Evolutionary conservation across 139 green algal genomes (phyloP), one percentile per base, ranked within the genome.

Genomic region (Asterochloris erici): DNA sequence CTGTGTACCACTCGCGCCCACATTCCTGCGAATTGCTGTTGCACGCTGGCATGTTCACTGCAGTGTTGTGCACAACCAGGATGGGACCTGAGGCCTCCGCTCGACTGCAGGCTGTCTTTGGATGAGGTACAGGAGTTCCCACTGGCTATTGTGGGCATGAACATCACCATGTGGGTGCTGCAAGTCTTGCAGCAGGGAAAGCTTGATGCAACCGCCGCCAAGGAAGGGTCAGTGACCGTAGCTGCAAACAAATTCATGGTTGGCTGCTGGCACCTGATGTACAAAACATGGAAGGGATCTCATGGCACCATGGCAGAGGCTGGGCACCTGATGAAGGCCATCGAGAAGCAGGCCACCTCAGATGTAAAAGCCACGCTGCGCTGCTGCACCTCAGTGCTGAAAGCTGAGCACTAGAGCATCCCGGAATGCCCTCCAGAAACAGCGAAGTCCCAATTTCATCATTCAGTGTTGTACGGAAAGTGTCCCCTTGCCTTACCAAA

Each of bases 161-260:
- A 94, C 81, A 79, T 94, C 63, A 94, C 89, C n/a, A 83, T 83
- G 66, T 92, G 87, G 87, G 82, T 82, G n/a, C 79, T 94, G 63
- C 73, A 86, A 63, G 27, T 79, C 23, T 15, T 83, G 28, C 64
- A 63, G 38, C 38, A 61, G 1, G 69, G 78, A 64, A 74, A 68
- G 68, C 71, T 86, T 28, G 61, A 66, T 63, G 62, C 68, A 21
- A 26, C 78, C 21, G 83, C 83, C 11, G 81, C 68, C 54, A 77
- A 84, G 63, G 54, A 80, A n/a, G 68, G 66, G 60, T 73, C 77
- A 21, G 66, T 70, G 63, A 54, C 69, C 17, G 66, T 66, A 64
- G 29, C 77, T 74, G 73, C 76, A 79, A 47, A 66, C 23, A 54
- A 83, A n/a, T 78, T 81, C 28, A 83, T 83, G 66, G n/a, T 77